A percentile compares a stretch with the other conserved stretches of the same genome.
Evolutionary conservation across 805 yeast genomes (phyloP).

Genomic region (Tetrapisispora phaffii): DNA sequence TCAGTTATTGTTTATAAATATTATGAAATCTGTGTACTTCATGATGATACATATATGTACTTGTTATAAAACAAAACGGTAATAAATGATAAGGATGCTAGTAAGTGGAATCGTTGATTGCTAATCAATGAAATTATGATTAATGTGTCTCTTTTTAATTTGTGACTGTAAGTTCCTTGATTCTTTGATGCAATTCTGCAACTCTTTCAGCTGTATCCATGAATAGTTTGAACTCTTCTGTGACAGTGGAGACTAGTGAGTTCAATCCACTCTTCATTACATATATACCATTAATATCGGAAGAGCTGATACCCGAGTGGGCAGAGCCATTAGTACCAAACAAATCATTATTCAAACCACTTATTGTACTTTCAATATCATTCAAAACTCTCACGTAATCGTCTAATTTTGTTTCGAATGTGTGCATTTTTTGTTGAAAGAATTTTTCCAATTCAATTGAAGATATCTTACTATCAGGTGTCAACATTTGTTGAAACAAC

Average conservation of each 20-base stretch:
- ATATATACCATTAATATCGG: constrained; percentile 15
- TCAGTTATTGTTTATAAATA: neutral
- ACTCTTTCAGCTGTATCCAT: constrained; percentile 67
- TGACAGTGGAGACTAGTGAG: constrained; percentile 49
- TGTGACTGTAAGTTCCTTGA: constrained; percentile 21
- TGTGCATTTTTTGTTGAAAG: constrained; percentile 36
- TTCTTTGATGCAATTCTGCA: constrained; percentile 58
- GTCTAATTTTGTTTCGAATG: constrained; percentile 36
- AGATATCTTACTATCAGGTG: constrained; percentile 49
- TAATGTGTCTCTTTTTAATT: neutral
- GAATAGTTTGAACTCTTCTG: constrained; percentile 58
- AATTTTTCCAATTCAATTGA: constrained; percentile 49
- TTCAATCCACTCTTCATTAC: constrained; percentile 31
- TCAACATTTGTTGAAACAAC: constrained; percentile 40
- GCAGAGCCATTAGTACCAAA: constrained; percentile 16
- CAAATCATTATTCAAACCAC: constrained; percentile 46
- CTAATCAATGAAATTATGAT: neutral
- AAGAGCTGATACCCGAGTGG: neutral
- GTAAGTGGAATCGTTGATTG: neutral
- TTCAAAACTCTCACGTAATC: constrained; percentile 38
- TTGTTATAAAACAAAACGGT: neutral
- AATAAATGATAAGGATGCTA: neutral
- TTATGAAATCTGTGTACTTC: neutral
- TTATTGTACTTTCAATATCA: constrained; percentile 54
- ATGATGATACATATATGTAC: neutral